Conservation (phyloP, 805 yeast genomes). For the Tetrapisispora arboricola region DNA sequence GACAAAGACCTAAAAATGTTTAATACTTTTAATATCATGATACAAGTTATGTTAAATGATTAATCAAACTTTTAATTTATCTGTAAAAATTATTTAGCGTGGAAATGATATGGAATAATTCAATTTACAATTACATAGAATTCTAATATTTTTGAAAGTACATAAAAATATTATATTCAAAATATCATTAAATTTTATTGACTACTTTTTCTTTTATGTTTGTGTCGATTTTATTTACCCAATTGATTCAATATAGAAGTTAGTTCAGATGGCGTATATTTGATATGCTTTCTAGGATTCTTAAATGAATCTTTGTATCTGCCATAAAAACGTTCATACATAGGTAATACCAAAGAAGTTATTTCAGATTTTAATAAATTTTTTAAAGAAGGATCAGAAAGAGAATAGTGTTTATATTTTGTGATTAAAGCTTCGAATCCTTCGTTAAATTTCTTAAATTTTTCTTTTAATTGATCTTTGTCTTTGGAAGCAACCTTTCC, state of each 20-base stretch:
- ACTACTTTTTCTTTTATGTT: too few species aligned
- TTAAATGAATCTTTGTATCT: conserved; percentile 35
- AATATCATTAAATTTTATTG: too few species aligned
- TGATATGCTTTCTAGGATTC: conserved; percentile 30
- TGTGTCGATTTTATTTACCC: conserved; percentile 9
- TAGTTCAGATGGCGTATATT: conserved; percentile 27
- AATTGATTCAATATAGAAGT: conserved; percentile 21
- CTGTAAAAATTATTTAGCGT: too few species aligned
- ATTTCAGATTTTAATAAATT: conserved; percentile 60
- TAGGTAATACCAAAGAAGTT: conserved; percentile 60
- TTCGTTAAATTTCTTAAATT: conserved; percentile 70
- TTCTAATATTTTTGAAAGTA: too few species aligned
- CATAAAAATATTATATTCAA: too few species aligned
- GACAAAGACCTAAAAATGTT: too few species aligned
- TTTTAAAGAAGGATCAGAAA: conserved; percentile 58
- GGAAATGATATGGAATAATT: too few species aligned
- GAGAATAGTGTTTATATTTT: conserved; percentile 52
- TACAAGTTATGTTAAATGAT: too few species aligned
- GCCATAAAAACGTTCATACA: conserved; percentile 77
- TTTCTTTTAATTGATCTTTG: conserved; percentile 72
- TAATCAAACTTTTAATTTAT: too few species aligned
- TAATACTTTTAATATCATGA: too few species aligned
- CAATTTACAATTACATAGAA: too few species aligned
- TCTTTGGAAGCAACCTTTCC: conserved; percentile 50
- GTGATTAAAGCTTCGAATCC: conserved; percentile 70